Conservation (phyloP, 352 stramenopile species). For the Phytophthora citricola region DNA sequence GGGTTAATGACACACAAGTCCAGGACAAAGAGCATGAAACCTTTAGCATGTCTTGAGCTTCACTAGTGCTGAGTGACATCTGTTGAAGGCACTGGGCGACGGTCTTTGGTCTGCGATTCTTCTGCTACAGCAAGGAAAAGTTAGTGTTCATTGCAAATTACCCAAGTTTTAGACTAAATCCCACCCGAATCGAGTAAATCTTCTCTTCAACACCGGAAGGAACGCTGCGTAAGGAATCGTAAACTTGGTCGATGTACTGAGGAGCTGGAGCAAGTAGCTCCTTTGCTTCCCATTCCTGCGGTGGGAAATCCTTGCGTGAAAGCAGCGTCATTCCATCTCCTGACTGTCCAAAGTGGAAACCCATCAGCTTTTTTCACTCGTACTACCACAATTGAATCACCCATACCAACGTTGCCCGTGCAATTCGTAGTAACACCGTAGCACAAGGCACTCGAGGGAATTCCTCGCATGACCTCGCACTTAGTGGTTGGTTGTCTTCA, state of each 20-base stretch:
- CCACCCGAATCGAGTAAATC: conserved; percentile 63
- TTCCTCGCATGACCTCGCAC: conserved; percentile 38
- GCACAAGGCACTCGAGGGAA: conserved; percentile 77
- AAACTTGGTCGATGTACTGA: conserved; percentile 51
- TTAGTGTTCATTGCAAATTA: background rate
- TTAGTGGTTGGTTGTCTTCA: conserved; percentile 42
- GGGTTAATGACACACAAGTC: background rate
- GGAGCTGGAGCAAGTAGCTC: conserved; percentile 55
- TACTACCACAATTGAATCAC: background rate
- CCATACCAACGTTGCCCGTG: conserved; percentile 52
- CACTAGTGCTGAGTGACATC: conserved; percentile 11
- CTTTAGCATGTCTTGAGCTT: conserved; percentile 40
- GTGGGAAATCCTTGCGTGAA: conserved; percentile 52
- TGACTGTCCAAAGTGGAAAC: conserved; percentile 15
- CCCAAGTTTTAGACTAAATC: background rate
- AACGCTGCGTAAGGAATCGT: conserved; percentile 57
- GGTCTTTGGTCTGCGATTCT: conserved; percentile 29
- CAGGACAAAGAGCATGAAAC: conserved; percentile 10
- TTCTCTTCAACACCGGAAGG: conserved; percentile 64
- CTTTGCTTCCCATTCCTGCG: conserved; percentile 57
- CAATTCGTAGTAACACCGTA: conserved; percentile 79
- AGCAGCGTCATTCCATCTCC: conserved; percentile 67
- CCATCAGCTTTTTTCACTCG: background rate
- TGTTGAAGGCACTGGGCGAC: conserved; percentile 36
- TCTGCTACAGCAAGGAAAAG: conserved; percentile 19